Percentiles rank a stretch among this genome's conserved stretches.
phyloP scores from a whole-genome alignment of 2,329 filamentous ascomycete genomes.

The Epichloe typhina region DNA sequence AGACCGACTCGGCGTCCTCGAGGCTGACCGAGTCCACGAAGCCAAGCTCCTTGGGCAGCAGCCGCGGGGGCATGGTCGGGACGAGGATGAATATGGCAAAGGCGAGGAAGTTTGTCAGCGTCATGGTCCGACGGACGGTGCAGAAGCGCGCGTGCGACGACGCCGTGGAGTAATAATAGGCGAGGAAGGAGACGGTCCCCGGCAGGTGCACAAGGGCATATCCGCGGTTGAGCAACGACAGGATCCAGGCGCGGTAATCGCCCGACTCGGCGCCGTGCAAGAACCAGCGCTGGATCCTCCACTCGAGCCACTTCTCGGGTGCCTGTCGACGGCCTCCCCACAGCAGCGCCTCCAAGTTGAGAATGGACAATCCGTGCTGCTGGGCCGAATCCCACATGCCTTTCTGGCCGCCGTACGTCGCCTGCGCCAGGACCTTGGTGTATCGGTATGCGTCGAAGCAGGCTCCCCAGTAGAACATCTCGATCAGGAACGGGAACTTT shows the following conservation, averaged over 20 bases:
- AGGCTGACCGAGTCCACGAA: constrained; percentile 42
- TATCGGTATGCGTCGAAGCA: constrained; percentile 6
- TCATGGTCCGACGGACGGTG: constrained; percentile 38
- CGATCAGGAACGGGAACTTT: constrained; percentile 58
- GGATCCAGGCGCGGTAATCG: constrained; percentile 25
- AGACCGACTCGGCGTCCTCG: constrained; percentile 17
- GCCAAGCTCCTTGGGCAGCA: constrained; percentile 41
- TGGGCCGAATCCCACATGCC: constrained; percentile 26
- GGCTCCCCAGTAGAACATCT: constrained; percentile 59
- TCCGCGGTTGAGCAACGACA: constrained; percentile 53
- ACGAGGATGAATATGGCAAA: constrained; percentile 42
- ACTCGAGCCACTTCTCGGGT: constrained; percentile 8
- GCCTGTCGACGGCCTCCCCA: constrained; percentile 5
- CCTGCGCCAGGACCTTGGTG: constrained; percentile 8
- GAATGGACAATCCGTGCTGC: constrained; percentile 4
- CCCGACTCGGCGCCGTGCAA: constrained; percentile 36
- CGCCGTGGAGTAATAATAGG: constrained; percentile 52
- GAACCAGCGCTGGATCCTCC: constrained; percentile 42
- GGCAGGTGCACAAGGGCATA: constrained; percentile 65
- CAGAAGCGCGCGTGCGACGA: constrained; percentile 44
- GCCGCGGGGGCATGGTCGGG: constrained; percentile 44
- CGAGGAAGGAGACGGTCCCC: constrained; percentile 50
- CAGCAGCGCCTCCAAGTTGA: constrained; percentile 6
- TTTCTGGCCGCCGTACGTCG: constrained; percentile 6
- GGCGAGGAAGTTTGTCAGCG: constrained; percentile 41